Evolutionary conservation across 345 rosid species (phyloP).

Genomic region (Populus alba): DNA sequence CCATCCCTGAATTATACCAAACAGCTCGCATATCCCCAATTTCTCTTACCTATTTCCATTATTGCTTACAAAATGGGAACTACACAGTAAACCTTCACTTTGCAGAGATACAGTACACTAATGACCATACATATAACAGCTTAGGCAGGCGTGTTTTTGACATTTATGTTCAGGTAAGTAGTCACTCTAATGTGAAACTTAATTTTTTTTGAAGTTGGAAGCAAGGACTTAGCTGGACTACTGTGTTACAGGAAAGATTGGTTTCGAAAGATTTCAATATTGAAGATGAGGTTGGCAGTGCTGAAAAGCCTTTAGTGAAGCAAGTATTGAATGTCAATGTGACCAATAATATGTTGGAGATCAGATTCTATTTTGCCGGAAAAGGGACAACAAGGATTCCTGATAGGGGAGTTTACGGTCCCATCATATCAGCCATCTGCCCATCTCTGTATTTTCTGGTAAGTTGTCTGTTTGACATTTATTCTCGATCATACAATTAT

Average conservation of each 20-base stretch:
- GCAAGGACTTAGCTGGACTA: background rate
- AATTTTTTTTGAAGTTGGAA: background rate
- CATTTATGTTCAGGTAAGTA: conserved; percentile 58
- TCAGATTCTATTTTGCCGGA: no score
- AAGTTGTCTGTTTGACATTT: conserved; percentile 1
- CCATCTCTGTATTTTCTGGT: conserved; percentile 26
- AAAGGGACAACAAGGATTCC: no score
- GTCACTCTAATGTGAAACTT: conserved; percentile 1
- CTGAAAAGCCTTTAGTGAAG: conserved; percentile 9
- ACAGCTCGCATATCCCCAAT: conserved; percentile 54
- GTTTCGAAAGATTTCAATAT: conserved; percentile 20
- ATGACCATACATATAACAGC: conserved; percentile 39
- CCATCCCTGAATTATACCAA: conserved; percentile 41
- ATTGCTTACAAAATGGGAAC: conserved; percentile 57
- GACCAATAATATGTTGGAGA: no score
- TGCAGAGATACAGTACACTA: conserved; percentile 55
- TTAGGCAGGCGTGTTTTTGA: conserved; percentile 61
- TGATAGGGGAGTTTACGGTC: conserved; percentile 24
- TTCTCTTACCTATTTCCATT: conserved; percentile 66
- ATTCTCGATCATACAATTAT: background rate
- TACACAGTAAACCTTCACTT: conserved; percentile 54
- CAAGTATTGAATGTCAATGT: no score
- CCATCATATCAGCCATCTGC: conserved; percentile 25
- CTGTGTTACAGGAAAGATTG: conserved; percentile 21
- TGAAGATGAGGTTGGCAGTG: conserved; percentile 20